Conservation (phyloP, 768 basidiomycete species). For the Mycena latifolia region DNA sequence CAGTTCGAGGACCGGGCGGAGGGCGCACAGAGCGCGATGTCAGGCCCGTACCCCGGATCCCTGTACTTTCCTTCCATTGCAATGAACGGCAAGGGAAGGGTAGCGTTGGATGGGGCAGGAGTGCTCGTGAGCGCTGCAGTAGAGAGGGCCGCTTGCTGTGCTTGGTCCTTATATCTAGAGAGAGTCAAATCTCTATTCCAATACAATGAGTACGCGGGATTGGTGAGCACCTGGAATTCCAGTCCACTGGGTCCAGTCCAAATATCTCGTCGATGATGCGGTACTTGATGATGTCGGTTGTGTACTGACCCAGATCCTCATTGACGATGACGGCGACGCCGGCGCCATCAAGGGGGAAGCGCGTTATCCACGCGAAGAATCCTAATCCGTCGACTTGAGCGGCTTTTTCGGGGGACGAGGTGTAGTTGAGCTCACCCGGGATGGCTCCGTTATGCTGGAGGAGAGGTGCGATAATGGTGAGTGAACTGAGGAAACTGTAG, state of each 20-base stretch:
- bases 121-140: not conserved
- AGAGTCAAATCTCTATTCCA: not conserved
- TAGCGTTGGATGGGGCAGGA: not conserved
- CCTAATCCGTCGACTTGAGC: not conserved
- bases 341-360: conserved; percentile 1
- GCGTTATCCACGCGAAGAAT: not conserved
- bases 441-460: not conserved
- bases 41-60: not conserved
- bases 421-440: not conserved
- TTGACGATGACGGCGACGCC: conserved; percentile 16
- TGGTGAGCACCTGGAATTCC: conserved; percentile 1
- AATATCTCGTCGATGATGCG: conserved; percentile 8
- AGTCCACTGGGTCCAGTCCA: not conserved
- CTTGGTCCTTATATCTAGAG: not conserved
- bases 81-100: not conserved
- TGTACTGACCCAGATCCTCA: not conserved
- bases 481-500: no score
- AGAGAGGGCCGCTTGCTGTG: not conserved
- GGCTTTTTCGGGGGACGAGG: no score
- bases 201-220: not conserved
- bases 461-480: not conserved
- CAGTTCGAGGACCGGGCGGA: not conserved
- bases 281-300: not conserved
- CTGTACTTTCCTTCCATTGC: not conserved
- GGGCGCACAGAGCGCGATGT: conserved; percentile 7